These are phyloP conservation scores for Claviceps citrina DNA, from an alignment of 2,329 filamentous ascomycete genomes.

Conservation along the genomic window DNA sequence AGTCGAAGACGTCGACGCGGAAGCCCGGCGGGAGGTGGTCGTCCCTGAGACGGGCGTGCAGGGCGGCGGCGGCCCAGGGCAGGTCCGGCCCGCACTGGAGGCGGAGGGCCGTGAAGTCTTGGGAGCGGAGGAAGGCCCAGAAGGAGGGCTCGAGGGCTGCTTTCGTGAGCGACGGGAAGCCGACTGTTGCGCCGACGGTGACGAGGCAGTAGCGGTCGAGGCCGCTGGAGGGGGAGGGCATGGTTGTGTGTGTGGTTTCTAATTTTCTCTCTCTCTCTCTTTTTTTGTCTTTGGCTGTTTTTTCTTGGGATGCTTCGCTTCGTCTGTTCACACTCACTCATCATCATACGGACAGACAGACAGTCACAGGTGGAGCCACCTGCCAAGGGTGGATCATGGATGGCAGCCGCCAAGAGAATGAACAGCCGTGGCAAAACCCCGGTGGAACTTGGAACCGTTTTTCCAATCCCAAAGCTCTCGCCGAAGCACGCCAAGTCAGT, in stretches of 20 bases:
- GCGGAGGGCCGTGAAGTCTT: constrained; percentile 54
- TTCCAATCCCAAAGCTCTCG: too few species aligned
- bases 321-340: too few species aligned
- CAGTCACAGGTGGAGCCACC: too few species aligned
- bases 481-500: too few species aligned
- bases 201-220: constrained; percentile 50
- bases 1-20: constrained; percentile 17
- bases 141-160: constrained; percentile 49
- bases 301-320: not conserved
- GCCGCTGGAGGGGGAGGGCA: constrained; percentile 2
- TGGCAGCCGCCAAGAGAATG: too few species aligned
- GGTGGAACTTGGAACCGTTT: too few species aligned
- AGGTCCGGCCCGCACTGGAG: constrained; percentile 70
- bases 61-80: constrained; percentile 15
- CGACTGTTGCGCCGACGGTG: constrained; percentile 82
- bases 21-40: constrained; percentile 15
- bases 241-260: not conserved
- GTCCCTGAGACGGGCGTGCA: constrained; percentile 9
- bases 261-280: too few species aligned
- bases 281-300: too few species aligned
- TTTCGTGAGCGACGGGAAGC: constrained; percentile 57
- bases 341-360: too few species aligned
- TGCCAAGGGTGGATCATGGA: too few species aligned
- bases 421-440: constrained; percentile 2
- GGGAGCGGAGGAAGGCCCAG: constrained; percentile 39